phyloP scores from a whole-genome alignment of 2,329 filamentous ascomycete species.

The Epichloe typhina region DNA sequence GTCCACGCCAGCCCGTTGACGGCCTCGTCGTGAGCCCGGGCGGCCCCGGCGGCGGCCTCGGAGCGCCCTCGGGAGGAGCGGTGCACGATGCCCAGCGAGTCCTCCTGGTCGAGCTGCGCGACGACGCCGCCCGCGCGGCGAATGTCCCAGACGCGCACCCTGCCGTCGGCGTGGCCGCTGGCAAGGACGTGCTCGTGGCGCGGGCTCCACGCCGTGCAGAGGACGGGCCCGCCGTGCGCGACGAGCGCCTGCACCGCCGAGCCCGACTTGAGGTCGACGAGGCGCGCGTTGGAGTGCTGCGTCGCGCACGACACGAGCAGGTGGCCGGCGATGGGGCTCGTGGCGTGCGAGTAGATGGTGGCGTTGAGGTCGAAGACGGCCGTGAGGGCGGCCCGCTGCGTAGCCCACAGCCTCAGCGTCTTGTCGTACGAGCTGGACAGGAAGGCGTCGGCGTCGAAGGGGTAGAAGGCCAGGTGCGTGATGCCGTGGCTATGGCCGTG shows the following conservation, averaged over 20 bases:
- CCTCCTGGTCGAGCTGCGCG: conserved; percentile 71
- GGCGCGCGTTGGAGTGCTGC: conserved; percentile 68
- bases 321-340: conserved; percentile 59
- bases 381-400: conserved; percentile 44
- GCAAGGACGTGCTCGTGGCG: conserved; percentile 66
- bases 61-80: conserved; percentile 5
- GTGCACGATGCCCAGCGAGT: conserved; percentile 54
- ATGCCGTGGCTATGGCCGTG: conserved; percentile 61
- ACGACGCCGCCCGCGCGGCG: conserved; percentile 64
- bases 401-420: conserved; percentile 62
- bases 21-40: conserved; percentile 62
- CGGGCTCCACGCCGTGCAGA: conserved; percentile 71
- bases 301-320: conserved; percentile 80
- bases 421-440: conserved; percentile 69
- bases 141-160: conserved; percentile 77
- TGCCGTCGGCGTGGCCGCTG: conserved; percentile 75
- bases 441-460: conserved; percentile 64
- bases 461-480: conserved; percentile 65
- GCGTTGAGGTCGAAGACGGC: conserved; percentile 56
- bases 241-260: conserved; percentile 56
- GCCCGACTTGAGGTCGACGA: conserved; percentile 77
- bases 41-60: conserved; percentile 14
- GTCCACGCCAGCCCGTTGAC: conserved; percentile 83
- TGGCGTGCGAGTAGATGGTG: conserved; percentile 63
- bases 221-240: conserved; percentile 53